Conservation (phyloP, 768 basidiomycete genomes). For the Lactarius trivialis region DNA sequence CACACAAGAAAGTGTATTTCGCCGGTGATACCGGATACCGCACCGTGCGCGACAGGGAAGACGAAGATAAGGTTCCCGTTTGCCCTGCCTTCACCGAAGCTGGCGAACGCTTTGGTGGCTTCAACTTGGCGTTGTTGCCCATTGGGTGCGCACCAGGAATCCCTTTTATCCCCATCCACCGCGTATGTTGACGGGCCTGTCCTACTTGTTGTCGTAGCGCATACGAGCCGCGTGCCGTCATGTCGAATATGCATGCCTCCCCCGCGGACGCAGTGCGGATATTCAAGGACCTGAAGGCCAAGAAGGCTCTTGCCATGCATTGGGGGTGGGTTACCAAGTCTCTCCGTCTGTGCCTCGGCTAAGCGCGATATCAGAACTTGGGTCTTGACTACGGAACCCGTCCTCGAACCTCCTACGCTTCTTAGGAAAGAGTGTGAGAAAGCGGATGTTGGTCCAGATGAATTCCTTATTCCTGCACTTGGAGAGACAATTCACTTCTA, state of each 20-base stretch:
- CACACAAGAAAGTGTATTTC: conserved; percentile 51
- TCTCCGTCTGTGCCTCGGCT: background rate
- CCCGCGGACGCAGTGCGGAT: conserved; percentile 64
- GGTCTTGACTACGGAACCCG: conserved; percentile 46
- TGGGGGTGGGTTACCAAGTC: conserved; percentile 45
- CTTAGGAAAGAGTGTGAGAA: conserved; percentile 48
- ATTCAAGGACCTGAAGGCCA: conserved; percentile 56
- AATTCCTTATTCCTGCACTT: conserved; percentile 51
- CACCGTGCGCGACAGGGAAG: conserved; percentile 39
- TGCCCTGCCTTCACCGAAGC: conserved; percentile 75
- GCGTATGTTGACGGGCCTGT: background rate
- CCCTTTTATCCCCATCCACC: background rate
- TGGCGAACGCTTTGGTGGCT: conserved; percentile 52
- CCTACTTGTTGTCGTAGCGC: conserved; percentile 38
- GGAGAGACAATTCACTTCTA: conserved; percentile 46
- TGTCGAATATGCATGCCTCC: conserved; percentile 56
- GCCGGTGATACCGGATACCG: conserved; percentile 67
- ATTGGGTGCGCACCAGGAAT: conserved; percentile 42
- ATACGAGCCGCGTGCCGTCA: conserved; percentile 45
- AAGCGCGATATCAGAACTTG: conserved; percentile 37
- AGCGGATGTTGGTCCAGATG: conserved; percentile 42
- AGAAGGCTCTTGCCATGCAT: conserved; percentile 61
- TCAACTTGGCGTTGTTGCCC: conserved; percentile 66
- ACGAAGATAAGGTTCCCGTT: conserved; percentile 44
- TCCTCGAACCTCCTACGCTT: conserved; percentile 52